Percentiles rank a stretch among this genome's conserved stretches.
Evolutionary conservation across 768 basidiomycete genomes (phyloP).

Genomic region (Pilatotrama ljubarskyi): DNA sequence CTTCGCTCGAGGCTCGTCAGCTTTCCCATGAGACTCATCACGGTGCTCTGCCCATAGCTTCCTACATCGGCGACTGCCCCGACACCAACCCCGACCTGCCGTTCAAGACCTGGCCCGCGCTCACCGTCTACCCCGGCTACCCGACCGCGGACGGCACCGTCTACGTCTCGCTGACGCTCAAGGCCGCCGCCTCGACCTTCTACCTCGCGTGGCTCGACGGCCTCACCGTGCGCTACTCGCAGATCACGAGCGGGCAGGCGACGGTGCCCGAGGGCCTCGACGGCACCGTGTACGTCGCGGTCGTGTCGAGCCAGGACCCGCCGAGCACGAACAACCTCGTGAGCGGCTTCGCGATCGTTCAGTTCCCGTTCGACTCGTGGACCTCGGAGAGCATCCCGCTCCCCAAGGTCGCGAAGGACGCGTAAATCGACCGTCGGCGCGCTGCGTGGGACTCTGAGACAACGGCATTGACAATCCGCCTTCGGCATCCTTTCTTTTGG

Average conservation of each 20-base stretch:
- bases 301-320: conserved; percentile 43
- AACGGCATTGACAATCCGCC: not conserved
- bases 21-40: not conserved
- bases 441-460: not conserved
- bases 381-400: not conserved
- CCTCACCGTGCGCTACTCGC: conserved; percentile 42
- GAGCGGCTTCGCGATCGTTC: conserved; percentile 53
- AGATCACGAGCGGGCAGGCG: conserved; percentile 26
- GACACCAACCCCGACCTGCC: conserved; percentile 48
- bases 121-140: conserved; percentile 32
- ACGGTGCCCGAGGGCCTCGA: conserved; percentile 38
- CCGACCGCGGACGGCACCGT: conserved; percentile 37
- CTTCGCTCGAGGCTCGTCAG: not conserved
- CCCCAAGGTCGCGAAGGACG: not conserved
- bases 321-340: conserved; percentile 44
- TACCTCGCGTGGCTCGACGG: conserved; percentile 54
- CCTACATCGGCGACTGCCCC: conserved; percentile 51
- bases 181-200: not conserved
- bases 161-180: conserved; percentile 8
- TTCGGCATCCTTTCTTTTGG: not conserved
- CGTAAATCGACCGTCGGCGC: not conserved
- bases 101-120: conserved; percentile 49
- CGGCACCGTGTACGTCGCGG: conserved; percentile 18
- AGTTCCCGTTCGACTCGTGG: conserved; percentile 20
- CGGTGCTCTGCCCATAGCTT: conserved; percentile 27